phyloP scores from a whole-genome alignment of 75 land plant genomes.

The Picea glauca region DNA sequence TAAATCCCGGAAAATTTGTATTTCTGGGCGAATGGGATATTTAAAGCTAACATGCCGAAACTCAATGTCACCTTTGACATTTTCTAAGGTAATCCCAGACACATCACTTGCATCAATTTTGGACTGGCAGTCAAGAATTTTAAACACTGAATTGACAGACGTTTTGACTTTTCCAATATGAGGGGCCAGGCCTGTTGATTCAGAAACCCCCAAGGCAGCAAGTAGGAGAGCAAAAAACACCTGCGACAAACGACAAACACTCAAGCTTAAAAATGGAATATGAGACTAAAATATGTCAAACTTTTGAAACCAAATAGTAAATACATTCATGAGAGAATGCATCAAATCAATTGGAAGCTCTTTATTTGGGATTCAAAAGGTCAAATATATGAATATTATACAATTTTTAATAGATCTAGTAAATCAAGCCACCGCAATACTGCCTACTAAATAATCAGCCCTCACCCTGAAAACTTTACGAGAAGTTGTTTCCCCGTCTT shows the following conservation, averaged over 20 bases:
- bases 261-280: background rate
- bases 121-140: slow-evolving; percentile 58
- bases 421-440: too few species aligned
- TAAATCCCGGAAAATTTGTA: slow-evolving; percentile 56
- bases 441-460: too few species aligned
- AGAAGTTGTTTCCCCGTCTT: slow-evolving; percentile 55
- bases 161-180: slow-evolving; percentile 58
- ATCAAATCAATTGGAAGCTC: too few species aligned
- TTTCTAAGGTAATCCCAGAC: slow-evolving; percentile 33
- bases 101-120: slow-evolving; percentile 42
- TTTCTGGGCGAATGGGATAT: slow-evolving; percentile 54
- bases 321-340: too few species aligned
- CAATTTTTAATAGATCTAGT: too few species aligned
- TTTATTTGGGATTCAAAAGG: too few species aligned
- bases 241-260: background rate
- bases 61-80: slow-evolving; percentile 59
- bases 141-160: slow-evolving; percentile 67
- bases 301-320: too few species aligned
- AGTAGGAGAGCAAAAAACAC: slow-evolving; percentile 50
- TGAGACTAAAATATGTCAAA: background rate
- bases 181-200: slow-evolving; percentile 50
- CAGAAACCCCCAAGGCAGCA: slow-evolving; percentile 64
- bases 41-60: slow-evolving; percentile 63
- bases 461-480: slow-evolving; percentile 64
- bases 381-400: too few species aligned